phyloP scores from a whole-genome alignment of 306 rosid species.

The Biancaea sappan region DNA sequence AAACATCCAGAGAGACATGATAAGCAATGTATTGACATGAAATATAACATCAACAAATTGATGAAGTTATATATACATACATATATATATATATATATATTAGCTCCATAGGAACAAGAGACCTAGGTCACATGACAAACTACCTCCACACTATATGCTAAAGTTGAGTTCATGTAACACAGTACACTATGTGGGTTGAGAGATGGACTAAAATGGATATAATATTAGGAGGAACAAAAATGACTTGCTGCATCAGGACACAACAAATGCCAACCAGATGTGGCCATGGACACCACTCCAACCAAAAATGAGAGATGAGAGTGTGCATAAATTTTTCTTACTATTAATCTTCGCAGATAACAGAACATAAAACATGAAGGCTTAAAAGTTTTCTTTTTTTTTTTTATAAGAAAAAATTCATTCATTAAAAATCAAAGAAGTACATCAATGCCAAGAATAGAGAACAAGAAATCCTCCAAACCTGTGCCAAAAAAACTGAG shows the following conservation, averaged over 20 bases:
- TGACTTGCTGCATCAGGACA: background rate
- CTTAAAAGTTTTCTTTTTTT: conserved; percentile 14
- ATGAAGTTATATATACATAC: conserved; percentile 16
- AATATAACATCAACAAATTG: conserved; percentile 1
- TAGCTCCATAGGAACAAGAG: background rate
- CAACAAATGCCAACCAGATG: background rate
- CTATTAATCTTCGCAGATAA: background rate
- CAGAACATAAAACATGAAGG: conserved; percentile 22
- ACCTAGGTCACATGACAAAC: conserved; percentile 1
- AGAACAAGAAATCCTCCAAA: too few species aligned
- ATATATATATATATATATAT: too few species aligned
- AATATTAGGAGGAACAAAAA: conserved; percentile 12
- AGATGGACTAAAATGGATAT: background rate
- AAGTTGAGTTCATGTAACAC: conserved; percentile 1
- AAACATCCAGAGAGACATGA: conserved; percentile 31
- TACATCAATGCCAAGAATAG: too few species aligned
- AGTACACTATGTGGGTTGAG: background rate
- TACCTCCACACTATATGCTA: conserved; percentile 20
- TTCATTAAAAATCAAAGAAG: too few species aligned
- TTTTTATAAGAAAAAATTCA: too few species aligned
- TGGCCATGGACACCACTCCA: background rate
- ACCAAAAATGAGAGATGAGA: background rate
- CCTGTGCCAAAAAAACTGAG: too few species aligned
- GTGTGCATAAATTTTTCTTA: background rate
- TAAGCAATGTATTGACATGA: conserved; percentile 29